Evolutionary conservation across 2,329 filamentous ascomycete genomes (phyloP), one percentile per base, ranked within the genome.

Genomic region (Capronia americana): DNA sequence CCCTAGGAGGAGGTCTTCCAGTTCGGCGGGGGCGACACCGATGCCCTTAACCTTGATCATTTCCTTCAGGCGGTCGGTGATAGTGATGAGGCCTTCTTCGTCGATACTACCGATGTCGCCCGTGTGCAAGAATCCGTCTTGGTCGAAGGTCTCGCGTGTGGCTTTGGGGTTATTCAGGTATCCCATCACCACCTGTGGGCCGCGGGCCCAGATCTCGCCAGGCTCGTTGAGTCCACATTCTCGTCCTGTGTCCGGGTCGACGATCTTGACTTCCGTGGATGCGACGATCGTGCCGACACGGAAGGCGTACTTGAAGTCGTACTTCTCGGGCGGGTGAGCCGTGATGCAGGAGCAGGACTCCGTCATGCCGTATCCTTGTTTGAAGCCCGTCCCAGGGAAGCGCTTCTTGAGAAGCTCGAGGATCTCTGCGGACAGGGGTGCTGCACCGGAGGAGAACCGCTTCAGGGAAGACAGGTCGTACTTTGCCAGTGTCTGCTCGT

Each of bases 141-240:
- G 71, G 2, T 90, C 91, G 68, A 95, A 87, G 0, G 90, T 88
- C 54, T 92, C 88, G 2, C 81, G 82, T 2, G 92, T 92, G 2
- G 89, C 87, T 68, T 90, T 86, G 0, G 87, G 85, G 64, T 91
- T 90, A 73, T 92, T 92, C 72, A 90, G 84, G 75, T 94, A 96
- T 1, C 91, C 92, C 71, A 86, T 83, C 79, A 93, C 93, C 24
- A 94, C 82, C 68, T 95, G 95, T 0, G 92, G 92, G 0, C 92
- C 92, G 64, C 88, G 88, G 61, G 95, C 83, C 83, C 92, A 91
- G 1, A 88, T 79, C 73, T 88, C 86, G 11, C 85, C 86, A 0
- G 83, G 79, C 72, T 88, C 80, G 50, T 81, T 81, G 3, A 85
- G 73, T 0, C 78, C 83, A 1, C 81, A 82, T 70, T 88, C 85